These are phyloP conservation scores for Chrysochromulina tobinii DNA, from an alignment of 78 protist species.

Conservation along the genomic window DNA sequence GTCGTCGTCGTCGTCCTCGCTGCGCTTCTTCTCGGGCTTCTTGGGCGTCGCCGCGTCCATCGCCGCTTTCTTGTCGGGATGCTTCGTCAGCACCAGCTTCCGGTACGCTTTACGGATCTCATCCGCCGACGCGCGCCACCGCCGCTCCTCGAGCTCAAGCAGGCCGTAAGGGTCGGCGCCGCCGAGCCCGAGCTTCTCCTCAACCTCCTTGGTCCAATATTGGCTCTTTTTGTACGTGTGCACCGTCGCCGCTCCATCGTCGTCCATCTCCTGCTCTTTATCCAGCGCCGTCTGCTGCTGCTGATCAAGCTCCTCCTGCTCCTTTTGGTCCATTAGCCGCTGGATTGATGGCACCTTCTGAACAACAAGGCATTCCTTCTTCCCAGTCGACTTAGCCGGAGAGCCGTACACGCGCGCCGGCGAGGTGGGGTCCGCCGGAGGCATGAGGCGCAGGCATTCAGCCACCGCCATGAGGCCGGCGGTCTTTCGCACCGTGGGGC, in stretches of 20 bases:
- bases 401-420: neutral
- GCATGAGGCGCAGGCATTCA: too few relatives aligned
- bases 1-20: neutral
- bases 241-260: neutral
- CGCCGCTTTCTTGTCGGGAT: conserved; percentile 17
- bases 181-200: neutral
- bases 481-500: too few relatives aligned
- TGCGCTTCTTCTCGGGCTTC: neutral
- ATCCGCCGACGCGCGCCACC: neutral
- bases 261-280: too few relatives aligned
- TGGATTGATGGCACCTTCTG: neutral
- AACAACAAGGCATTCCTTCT: neutral
- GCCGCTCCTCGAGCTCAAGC: neutral
- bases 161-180: conserved; percentile 10
- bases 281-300: too few relatives aligned
- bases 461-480: too few relatives aligned
- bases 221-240: neutral
- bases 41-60: neutral
- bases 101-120: neutral
- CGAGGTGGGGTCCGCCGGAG: too few relatives aligned
- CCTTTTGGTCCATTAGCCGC: too few relatives aligned
- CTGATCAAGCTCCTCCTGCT: too few relatives aligned
- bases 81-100: neutral
- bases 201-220: neutral
- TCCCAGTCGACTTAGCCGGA: neutral